A percentile compares a stretch with the other conserved stretches of the same genome.
These are phyloP conservation scores for Pythium monospermum DNA, from an alignment of 352 stramenopile species.

Conservation along the genomic window DNA sequence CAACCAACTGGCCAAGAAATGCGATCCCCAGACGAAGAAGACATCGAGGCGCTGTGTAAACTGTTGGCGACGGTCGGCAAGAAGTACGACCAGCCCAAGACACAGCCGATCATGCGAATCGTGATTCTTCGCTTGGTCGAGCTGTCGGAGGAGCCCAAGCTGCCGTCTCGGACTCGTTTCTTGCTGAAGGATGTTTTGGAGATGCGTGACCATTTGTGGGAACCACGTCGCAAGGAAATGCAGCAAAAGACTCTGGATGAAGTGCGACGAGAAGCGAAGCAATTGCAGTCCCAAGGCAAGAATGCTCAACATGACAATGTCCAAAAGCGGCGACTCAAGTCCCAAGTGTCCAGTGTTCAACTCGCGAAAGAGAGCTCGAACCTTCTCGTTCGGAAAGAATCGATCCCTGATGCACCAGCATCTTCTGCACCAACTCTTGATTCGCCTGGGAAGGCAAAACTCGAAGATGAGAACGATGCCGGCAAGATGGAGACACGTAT, in stretches of 20 bases:
- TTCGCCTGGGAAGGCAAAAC: not conserved
- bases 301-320: conserved; percentile 86
- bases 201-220: conserved; percentile 84
- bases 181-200: conserved; percentile 82
- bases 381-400: conserved; percentile 49
- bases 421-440: no score
- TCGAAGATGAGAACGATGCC: conserved; percentile 20
- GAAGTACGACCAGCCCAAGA: conserved; percentile 80
- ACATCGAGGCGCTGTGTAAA: conserved; percentile 84
- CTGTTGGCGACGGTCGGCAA: conserved; percentile 80
- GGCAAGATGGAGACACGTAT: conserved; percentile 63
- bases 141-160: conserved; percentile 63
- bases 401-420: conserved; percentile 7
- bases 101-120: conserved; percentile 78
- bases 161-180: conserved; percentile 75
- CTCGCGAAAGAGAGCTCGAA: conserved; percentile 79
- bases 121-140: conserved; percentile 82
- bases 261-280: conserved; percentile 75
- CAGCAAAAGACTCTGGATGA: conserved; percentile 86
- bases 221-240: conserved; percentile 80
- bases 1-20: conserved; percentile 58
- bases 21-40: conserved; percentile 77
- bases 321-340: conserved; percentile 64
- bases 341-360: conserved; percentile 70
- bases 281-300: conserved; percentile 80